Conservation (phyloP, 2,329 filamentous ascomycete species). For the Pestalotiopsis sp. region DNA sequence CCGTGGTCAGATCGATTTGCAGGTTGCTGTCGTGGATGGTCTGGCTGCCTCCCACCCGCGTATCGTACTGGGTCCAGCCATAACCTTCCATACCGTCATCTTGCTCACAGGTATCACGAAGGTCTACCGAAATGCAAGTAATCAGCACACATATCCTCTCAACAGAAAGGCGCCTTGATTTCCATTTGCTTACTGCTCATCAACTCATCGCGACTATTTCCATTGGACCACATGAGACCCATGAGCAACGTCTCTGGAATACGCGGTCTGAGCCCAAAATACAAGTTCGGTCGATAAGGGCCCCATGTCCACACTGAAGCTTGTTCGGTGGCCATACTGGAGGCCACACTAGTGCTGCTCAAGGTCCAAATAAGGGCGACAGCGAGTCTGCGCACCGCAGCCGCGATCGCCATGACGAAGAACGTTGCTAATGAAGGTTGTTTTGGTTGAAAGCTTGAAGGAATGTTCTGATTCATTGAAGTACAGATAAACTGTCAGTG, state of each 20-base stretch:
- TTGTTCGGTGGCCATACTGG: background rate
- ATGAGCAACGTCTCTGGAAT: slow-evolving; percentile 77
- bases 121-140: slow-evolving; percentile 39
- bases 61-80: slow-evolving; percentile 71
- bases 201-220: background rate
- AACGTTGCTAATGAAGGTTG: no score
- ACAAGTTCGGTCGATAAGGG: slow-evolving; percentile 85
- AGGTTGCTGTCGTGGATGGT: slow-evolving; percentile 67
- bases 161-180: background rate
- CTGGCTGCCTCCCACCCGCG: slow-evolving; percentile 63
- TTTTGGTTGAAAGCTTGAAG: no score
- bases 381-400: no score
- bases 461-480: no score
- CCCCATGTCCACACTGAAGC: slow-evolving; percentile 64
- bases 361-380: no score
- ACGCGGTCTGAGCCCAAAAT: slow-evolving; percentile 82
- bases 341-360: no score
- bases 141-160: background rate
- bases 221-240: slow-evolving; percentile 81
- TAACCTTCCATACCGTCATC: slow-evolving; percentile 69
- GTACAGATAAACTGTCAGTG: no score
- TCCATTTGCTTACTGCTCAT: background rate
- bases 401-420: no score
- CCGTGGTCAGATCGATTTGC: slow-evolving; percentile 66
- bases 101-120: slow-evolving; percentile 70